Evolutionary conservation across 2,329 filamentous ascomycete species (phyloP).

Genomic region (Nemania serpens): DNA sequence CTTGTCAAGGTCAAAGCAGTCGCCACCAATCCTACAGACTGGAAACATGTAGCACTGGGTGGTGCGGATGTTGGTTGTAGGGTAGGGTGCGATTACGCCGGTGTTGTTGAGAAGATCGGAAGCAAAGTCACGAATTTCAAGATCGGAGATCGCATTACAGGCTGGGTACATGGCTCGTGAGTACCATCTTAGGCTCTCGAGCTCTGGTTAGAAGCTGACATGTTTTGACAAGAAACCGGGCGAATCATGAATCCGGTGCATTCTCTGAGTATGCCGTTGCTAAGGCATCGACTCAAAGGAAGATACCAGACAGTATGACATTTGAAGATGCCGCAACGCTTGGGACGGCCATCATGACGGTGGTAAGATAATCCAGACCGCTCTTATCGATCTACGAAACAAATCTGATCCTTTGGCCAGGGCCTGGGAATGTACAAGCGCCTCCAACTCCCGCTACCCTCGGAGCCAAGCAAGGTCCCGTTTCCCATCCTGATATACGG

Average conservation of each 20-base stretch:
- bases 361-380: no score
- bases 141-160: constrained; percentile 53
- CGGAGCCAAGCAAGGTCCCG: constrained; percentile 41
- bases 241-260: constrained; percentile 45
- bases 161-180: constrained; percentile 33
- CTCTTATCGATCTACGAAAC: background rate
- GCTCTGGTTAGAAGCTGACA: background rate
- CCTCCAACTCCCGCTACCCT: constrained; percentile 52
- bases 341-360: constrained; percentile 47
- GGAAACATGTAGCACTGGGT: constrained; percentile 36
- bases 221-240: background rate
- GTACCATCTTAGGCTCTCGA: background rate
- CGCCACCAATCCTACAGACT: constrained; percentile 43
- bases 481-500: constrained; percentile 50
- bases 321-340: constrained; percentile 52
- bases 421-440: constrained; percentile 53
- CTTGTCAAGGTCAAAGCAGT: constrained; percentile 42
- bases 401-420: no score
- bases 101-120: constrained; percentile 52
- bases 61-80: constrained; percentile 21
- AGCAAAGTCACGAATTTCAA: constrained; percentile 48
- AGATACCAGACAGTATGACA: constrained; percentile 50
- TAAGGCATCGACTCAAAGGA: constrained; percentile 49
- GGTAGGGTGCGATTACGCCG: constrained; percentile 52
- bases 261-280: constrained; percentile 47